Conservation (phyloP, 176 grass and related monocot species). For the Areca catechu region DNA sequence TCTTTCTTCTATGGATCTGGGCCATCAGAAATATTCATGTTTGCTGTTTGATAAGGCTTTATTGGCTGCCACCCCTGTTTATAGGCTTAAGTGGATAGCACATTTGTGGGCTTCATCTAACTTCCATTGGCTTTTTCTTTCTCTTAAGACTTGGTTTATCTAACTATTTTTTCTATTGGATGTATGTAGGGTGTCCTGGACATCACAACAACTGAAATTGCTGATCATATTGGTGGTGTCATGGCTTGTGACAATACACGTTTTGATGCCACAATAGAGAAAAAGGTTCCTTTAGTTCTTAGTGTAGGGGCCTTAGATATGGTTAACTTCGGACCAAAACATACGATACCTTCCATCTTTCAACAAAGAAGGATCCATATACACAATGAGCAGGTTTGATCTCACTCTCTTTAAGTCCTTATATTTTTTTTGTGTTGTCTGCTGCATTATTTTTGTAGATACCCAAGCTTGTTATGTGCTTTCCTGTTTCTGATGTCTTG, state of each 20-base stretch:
- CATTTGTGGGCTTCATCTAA: too few relatives aligned
- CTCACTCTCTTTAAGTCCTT: conserved; percentile 12
- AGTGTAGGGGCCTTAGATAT: conserved; percentile 95
- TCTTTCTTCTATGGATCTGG: too few relatives aligned
- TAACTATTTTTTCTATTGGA: conserved; percentile 22
- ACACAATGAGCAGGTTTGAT: conserved; percentile 86
- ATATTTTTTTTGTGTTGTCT: neutral
- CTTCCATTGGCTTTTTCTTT: too few relatives aligned
- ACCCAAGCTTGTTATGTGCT: neutral
- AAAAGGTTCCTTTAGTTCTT: conserved; percentile 72
- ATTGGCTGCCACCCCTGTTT: too few relatives aligned
- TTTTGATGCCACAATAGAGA: conserved; percentile 77
- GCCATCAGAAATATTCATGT: neutral
- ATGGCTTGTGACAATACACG: conserved; percentile 74
- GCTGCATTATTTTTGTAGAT: neutral
- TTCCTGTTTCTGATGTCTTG: neutral
- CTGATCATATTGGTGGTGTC: conserved; percentile 75
- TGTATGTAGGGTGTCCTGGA: conserved; percentile 67
- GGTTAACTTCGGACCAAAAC: conserved; percentile 81
- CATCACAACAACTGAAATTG: conserved; percentile 96
- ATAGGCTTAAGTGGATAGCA: too few relatives aligned
- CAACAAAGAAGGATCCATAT: conserved; percentile 65
- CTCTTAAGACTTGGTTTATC: too few relatives aligned
- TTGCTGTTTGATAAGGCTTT: conserved; percentile 6
- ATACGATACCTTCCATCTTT: conserved; percentile 76